Conservation (phyloP, 2,329 filamentous ascomycete species). For the Talaromyces atroroseus region DNA sequence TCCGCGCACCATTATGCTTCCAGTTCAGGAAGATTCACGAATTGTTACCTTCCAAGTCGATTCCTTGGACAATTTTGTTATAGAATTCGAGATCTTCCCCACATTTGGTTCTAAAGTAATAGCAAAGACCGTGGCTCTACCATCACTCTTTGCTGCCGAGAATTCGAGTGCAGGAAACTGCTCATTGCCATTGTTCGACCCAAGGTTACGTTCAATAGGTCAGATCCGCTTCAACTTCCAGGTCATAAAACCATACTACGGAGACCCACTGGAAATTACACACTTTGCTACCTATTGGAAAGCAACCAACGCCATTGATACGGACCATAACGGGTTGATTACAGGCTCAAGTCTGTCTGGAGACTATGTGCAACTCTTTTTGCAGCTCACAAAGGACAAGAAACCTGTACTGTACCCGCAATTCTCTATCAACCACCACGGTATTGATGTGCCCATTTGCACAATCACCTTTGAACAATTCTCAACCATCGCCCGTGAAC, state of each 20-base stretch:
- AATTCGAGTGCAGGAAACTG: conserved; percentile 72
- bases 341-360: conserved; percentile 93
- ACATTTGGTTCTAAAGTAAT: conserved; percentile 98
- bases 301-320: conserved; percentile 86
- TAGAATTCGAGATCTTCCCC: conserved; percentile 96
- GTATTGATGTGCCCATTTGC: conserved; percentile 75
- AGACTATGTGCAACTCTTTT: conserved; percentile 87
- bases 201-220: conserved; percentile 82
- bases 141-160: conserved; percentile 73
- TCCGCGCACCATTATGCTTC: conserved; percentile 89
- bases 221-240: conserved; percentile 92
- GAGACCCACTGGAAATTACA: conserved; percentile 88
- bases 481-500: conserved; percentile 39
- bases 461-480: conserved; percentile 64
- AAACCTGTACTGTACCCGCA: conserved; percentile 81
- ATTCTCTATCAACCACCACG: conserved; percentile 72
- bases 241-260: conserved; percentile 92
- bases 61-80: conserved; percentile 82
- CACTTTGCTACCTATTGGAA: conserved; percentile 99
- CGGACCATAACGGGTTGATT: conserved; percentile 77
- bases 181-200: conserved; percentile 87
- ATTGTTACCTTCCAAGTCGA: conserved; percentile 95
- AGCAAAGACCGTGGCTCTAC: conserved; percentile 86
- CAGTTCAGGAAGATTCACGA: conserved; percentile 92
- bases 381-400: conserved; percentile 85